phyloP scores from a whole-genome alignment of 345 rosid genomes.

The Anastatica hierochuntica region DNA sequence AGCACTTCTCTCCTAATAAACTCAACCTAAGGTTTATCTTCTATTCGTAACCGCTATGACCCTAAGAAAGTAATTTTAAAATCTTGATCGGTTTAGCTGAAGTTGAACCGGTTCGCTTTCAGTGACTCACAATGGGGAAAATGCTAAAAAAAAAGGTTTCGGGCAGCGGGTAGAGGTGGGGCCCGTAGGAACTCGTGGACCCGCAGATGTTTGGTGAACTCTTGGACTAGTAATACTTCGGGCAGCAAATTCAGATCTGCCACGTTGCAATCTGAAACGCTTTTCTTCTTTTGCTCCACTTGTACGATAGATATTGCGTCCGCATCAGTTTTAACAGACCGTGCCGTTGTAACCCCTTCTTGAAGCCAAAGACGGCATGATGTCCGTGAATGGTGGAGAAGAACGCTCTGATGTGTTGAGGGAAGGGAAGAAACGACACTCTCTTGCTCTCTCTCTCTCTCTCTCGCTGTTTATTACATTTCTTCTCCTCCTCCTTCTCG shows the following conservation, averaged over 20 bases:
- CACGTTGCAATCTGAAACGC: conserved; percentile 20
- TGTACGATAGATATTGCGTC: conserved; percentile 18
- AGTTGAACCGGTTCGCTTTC: conserved; percentile 15
- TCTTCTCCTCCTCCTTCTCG: conserved; percentile 4
- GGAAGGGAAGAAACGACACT: conserved; percentile 22
- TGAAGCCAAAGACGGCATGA: not conserved
- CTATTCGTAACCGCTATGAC: too few species aligned
- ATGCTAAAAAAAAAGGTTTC: not conserved
- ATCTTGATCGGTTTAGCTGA: conserved; percentile 13
- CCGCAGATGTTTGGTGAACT: too few species aligned
- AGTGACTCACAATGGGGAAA: conserved; percentile 12
- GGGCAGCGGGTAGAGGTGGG: conserved; percentile 19
- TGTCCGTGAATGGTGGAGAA: not conserved
- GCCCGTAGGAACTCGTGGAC: conserved; percentile 11
- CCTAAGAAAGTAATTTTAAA: not conserved
- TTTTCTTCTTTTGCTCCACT: conserved; percentile 15
- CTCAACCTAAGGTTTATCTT: too few species aligned
- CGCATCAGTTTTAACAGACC: not conserved
- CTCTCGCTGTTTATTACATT: not conserved
- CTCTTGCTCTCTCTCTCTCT: too few species aligned
- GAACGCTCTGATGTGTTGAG: conserved; percentile 11
- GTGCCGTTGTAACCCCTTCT: not conserved
- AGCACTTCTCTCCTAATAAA: too few species aligned
- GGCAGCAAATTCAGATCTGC: conserved; percentile 7
- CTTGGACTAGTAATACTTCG: conserved; percentile 1